Evolutionary conservation across 176 grass and related monocot species (phyloP).

Genomic region (Paspalum vaginatum): DNA sequence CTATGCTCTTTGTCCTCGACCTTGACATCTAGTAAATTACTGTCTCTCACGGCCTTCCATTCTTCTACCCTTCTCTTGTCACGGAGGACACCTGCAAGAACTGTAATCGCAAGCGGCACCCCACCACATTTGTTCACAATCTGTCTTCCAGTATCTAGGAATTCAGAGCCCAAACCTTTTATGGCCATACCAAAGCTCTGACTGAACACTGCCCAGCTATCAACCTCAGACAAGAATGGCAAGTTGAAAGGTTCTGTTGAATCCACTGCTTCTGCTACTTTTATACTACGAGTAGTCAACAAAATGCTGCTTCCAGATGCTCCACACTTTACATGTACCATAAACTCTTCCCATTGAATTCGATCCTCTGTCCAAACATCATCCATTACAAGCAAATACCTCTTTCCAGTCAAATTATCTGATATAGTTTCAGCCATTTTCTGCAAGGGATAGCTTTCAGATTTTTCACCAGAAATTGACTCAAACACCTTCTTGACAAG

Average conservation of each 20-base stretch:
- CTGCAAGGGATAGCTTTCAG: neutral
- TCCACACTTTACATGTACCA: neutral
- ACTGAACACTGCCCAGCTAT: neutral
- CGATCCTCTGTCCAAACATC: too few relatives aligned
- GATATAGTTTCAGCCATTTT: neutral
- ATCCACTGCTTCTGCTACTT: neutral
- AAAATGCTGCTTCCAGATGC: neutral
- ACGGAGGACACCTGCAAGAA: neutral
- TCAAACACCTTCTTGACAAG: neutral
- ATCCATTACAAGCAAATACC: too few relatives aligned
- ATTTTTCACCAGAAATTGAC: neutral
- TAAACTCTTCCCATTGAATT: too few relatives aligned
- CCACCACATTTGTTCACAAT: constrained; percentile 31
- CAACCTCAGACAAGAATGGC: neutral
- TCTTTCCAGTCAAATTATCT: too few relatives aligned
- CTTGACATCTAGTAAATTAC: constrained; percentile 1
- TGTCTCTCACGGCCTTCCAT: constrained; percentile 21
- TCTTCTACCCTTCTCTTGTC: neutral
- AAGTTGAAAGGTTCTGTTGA: neutral
- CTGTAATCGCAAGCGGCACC: neutral
- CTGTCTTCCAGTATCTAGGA: neutral
- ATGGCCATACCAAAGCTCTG: neutral
- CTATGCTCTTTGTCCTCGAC: neutral
- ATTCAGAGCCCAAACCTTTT: neutral
- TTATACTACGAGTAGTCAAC: neutral